Base-by-base conservation (phyloP, 306 rosid genomes). In the Oemleria cerasiformis region DNA sequence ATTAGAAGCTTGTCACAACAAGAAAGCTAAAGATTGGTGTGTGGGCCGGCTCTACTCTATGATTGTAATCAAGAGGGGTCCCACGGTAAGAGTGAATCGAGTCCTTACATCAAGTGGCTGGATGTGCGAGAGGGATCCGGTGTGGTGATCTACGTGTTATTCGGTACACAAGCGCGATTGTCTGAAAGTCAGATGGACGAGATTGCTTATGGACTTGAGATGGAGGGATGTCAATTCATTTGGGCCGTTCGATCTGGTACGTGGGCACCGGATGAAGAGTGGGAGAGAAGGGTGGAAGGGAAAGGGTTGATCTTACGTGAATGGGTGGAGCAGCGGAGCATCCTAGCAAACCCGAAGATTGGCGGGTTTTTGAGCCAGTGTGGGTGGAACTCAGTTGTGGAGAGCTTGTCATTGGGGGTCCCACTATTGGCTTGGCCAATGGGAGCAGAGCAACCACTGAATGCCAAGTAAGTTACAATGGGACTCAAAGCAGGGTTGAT, bases 401-500 rank as follows among this genome's bases (percentile, higher is more conserved):
- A 82, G 62, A 74, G 82, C 51, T 7, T 74, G 9, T 19, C 77
- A 6, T 6, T 10, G 15, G 82, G 79, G 15, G 74, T 77, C 20
- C 82, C 85, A 6, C 50, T 81, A 13, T 39, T 81, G n/a, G 74
- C 77, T 1, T 77, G 85, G 82, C 79, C 79, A 5, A 39, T 81
- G 73, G 59, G 58, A 39, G 85, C 71, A 9, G 82, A 77, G 66
- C 77, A 81, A n/a, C 25, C 51, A 36, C 7, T 73, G 65, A 77
- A 81, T 40, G 79, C 85, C 1, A 77, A 41, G 65, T 4, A 56
- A 5, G 53, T 68, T 7, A 68, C 51, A 12, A 16, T 20, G 36
- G 75, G 62, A 23, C 67, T 62, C 8, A 68, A 75, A 3, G 59
- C 60, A 0, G 82, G 77, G 49, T 0, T 69, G 55, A 45, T 45